Evolutionary conservation across 2,329 filamentous ascomycete species (phyloP), one percentile per base, ranked within the genome.

Genomic region (Ophiostoma triangulosporum): DNA sequence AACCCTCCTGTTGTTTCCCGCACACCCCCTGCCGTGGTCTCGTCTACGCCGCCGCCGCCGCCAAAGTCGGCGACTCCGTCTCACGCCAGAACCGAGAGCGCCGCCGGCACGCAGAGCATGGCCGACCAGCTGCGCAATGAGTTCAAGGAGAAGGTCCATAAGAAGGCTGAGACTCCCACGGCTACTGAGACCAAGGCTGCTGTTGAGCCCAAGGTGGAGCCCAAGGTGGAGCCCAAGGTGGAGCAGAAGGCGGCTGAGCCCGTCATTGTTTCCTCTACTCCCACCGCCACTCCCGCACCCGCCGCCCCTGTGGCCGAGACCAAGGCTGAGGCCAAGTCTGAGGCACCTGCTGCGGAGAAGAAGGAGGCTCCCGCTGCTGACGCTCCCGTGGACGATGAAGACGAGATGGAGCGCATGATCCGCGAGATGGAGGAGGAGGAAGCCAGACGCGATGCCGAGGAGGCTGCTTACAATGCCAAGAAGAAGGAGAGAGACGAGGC

Each of bases 41-140:
- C 86, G 8, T 86, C 88, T 3, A 82, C 85, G 0, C 80, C 83
- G 3, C 91, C 88, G 0, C 87, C 88, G 8, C 88, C 89, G 12
- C 87, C 88, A 24, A 89, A 88, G 63, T 74, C 83, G 3, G 73
- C 78, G 9, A 89, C 78, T 43, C 75, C 81, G 20, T 74, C 83
- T 17, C 75, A 83, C 62, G 70, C 69, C 53, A 84, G 87, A 40
- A 75, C 80, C 15, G 88, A 94, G 51, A 90, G 84, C 68, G 77
- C 70, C 20, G 74, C 74, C 24, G 72, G 72, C 40, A 93, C 93
- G 75, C 43, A 27, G 15, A 29, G 24, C n/a, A 84, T 84, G 1
- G 78, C 80, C 33, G 85, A 91, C 65, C 86, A 95, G 69, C 88
- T 88, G 58, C 83, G 84, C 55, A 80, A 87, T 59, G 88, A 95